Evolutionary conservation across 1,284 basidiomycete genomes (phyloP), one percentile per base, ranked within the genome.

Genomic region (Trametes versicolor): DNA sequence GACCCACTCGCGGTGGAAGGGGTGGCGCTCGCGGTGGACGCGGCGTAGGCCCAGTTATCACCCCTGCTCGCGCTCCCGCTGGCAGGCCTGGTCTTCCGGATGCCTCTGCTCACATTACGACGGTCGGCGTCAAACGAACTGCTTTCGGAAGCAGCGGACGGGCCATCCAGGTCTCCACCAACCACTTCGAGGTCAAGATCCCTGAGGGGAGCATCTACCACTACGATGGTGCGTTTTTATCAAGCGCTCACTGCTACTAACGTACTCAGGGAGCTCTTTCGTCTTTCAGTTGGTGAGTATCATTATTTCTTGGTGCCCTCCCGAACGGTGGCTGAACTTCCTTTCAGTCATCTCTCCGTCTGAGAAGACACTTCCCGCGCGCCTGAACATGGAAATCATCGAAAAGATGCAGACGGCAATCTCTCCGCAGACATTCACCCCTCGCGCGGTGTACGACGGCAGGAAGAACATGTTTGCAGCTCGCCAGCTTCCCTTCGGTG

Each of bases 391-490:
- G 81, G 85, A 89, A 21, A 76, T 93, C 5, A 87, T 93, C 51
- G 81, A 82, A 8, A 79, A 79, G 12, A 75, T 93, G 6, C 92
- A 93, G 73, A 81, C 78, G 15, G 72, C 76, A 0, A 79, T 84
- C 7, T 85, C 86, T 0, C 87, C 88, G 0, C 75, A 83, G 15
- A 78, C 91, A 19, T 93, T 92, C 70, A 89, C 83, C 0, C 88
- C 87, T 2, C 83, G 81, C 7, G 87, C 83, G 12, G 91, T 85
- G 1, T 93, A 93, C 65, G 92, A 94, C 65, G 92, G 92, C 0
- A 80, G 91, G 21, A 94, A 93, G 75, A 94, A 93, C 67, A 74
- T 94, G 66, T 93, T 92, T 72, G 78, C 87, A 13, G 78, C 84
- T 4, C 79, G 81, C 49, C 79, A 83, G 62, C 78, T 93, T 9